Evolutionary conservation across 2,329 filamentous ascomycete species (phyloP), one percentile per base, ranked within the genome.

Genomic region (Hyphodiscus sp.): DNA sequence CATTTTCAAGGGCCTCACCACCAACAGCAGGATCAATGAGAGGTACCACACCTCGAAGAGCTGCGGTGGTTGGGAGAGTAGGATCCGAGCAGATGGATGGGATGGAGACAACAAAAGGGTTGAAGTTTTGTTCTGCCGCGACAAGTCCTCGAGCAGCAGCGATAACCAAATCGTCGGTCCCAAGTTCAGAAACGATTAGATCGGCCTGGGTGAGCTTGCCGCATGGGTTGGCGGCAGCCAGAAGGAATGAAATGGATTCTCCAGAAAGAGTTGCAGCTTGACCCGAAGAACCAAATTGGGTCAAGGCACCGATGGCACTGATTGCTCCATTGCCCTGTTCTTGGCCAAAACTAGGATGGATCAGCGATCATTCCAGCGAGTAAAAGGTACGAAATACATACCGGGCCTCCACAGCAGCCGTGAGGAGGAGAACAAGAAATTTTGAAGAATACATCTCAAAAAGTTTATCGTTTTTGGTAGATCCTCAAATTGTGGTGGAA

Each of bases 51-150:
- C 85, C 85, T 44, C 85, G 76, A 30, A 88, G 79, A 52, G 75
- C 75, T 20, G 70, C 69, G 8, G 80, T 86, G 30, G 74, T 77
- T 11, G 85, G 85, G 1, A 89, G 78, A 23, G 74, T 71, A 1
- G 82, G 71, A 58, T 88, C 82, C 41, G 73, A 77, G 70, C 85
- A 88, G 65, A 89, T 78, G 57, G 76, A 80, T 18, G 81, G 83
- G 33, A 81, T 74, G 63, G 72, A 72, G 57, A 79, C 76, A 52
- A 70, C 78, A 60, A 82, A 86, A 49, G 82, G 82, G 73, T 87
- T 87, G 73, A 86, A 86, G 77, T 88, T 87, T 70, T 86, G 83
- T 74, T 87, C 84, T 4, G 84, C 83, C 23, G 79, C 77, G 15
- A 87, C 83, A 41, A 87, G 75, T 16, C 77, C 78, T 54, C 76